Conservation (phyloP, 768 basidiomycete genomes). For the Termitomyces heimii region DNA sequence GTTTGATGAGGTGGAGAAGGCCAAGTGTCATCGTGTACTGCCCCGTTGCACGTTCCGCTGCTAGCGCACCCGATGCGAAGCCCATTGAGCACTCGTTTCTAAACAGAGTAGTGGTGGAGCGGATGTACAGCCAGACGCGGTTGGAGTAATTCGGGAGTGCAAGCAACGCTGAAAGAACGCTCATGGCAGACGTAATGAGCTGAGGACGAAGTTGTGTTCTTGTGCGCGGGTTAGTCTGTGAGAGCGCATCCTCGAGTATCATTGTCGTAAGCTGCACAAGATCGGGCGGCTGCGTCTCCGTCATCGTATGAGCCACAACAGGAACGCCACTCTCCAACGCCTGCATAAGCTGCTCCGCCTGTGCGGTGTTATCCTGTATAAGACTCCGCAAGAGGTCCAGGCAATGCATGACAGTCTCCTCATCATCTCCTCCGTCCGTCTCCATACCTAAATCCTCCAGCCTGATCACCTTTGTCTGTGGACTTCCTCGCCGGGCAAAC, state of each 20-base stretch:
- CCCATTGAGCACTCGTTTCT: conserved; percentile 52
- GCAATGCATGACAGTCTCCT: conserved; percentile 60
- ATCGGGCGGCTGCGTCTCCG: conserved; percentile 55
- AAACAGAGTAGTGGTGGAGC: conserved; percentile 74
- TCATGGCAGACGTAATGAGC: conserved; percentile 77
- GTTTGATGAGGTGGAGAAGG: conserved; percentile 69
- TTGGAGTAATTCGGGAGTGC: conserved; percentile 71
- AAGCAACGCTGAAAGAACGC: conserved; percentile 72
- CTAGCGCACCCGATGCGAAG: conserved; percentile 60
- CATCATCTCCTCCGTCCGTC: conserved; percentile 52
- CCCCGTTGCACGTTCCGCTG: conserved; percentile 64
- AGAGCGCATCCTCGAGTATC: conserved; percentile 76
- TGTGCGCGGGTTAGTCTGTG: conserved; percentile 37
- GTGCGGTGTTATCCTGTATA: conserved; percentile 60
- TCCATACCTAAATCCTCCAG: conserved; percentile 74
- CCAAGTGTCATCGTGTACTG: conserved; percentile 81
- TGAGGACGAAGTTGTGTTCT: conserved; percentile 43
- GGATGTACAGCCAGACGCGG: conserved; percentile 84
- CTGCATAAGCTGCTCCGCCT: conserved; percentile 62
- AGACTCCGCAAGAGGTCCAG: conserved; percentile 78
- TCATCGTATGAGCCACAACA: conserved; percentile 46
- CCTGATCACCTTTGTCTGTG: conserved; percentile 36
- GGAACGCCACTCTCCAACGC: conserved; percentile 55
- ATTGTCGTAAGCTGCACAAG: conserved; percentile 76
- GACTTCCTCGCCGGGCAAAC: conserved; percentile 39